phyloP scores from a whole-genome alignment of 1,284 basidiomycete species.

The Irpex sp. region DNA sequence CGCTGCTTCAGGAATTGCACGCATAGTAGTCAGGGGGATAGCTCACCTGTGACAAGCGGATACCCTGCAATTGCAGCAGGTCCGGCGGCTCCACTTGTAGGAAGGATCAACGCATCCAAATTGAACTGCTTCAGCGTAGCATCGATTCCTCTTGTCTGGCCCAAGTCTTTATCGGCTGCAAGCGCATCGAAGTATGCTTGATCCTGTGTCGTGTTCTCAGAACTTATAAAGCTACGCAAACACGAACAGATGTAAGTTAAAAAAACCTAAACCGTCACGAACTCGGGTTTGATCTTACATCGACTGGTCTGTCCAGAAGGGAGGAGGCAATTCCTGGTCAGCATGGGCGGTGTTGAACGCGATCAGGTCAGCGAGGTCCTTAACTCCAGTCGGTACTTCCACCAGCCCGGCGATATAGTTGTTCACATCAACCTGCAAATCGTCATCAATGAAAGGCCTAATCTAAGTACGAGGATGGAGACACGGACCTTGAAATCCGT shows the following conservation, averaged over 20 bases:
- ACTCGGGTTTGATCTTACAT: conserved; percentile 26
- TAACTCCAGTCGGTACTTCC: conserved; percentile 34
- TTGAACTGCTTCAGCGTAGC: conserved; percentile 36
- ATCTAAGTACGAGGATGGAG: too few relatives aligned
- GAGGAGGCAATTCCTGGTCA: conserved; percentile 35
- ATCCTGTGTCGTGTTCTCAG: conserved; percentile 33
- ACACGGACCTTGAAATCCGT: conserved; percentile 39
- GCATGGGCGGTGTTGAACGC: conserved; percentile 40
- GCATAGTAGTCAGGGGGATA: not conserved
- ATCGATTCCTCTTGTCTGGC: conserved; percentile 42
- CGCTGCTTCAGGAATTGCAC: not conserved
- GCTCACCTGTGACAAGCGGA: conserved; percentile 36
- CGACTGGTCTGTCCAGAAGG: conserved; percentile 38
- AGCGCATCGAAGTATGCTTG: conserved; percentile 37
- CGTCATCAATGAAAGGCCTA: too few relatives aligned
- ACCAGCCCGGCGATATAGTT: conserved; percentile 31
- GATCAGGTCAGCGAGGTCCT: conserved; percentile 37
- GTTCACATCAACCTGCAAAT: conserved; percentile 30
- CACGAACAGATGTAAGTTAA: not conserved
- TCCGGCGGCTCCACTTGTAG: conserved; percentile 28
- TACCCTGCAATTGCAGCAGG: conserved; percentile 40
- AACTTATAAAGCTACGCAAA: conserved; percentile 32
- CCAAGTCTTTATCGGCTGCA: conserved; percentile 32
- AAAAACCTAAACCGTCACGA: too few relatives aligned
- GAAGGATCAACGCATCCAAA: conserved; percentile 43